Conservation (phyloP, 257 asterid species). For the Plantago ovata region DNA sequence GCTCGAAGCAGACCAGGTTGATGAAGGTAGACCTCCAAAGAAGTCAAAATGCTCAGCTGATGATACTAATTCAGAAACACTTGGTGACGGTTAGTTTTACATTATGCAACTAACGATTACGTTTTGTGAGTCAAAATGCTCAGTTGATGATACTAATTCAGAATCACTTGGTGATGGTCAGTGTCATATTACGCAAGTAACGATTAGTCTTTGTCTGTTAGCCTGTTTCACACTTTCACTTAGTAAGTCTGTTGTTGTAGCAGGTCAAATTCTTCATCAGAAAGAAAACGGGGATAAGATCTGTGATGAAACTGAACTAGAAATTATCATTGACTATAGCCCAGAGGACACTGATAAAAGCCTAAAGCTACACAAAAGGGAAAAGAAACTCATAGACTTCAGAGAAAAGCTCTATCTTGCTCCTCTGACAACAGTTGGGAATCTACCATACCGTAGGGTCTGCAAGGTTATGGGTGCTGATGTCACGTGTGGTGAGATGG, state of each 20-base stretch:
- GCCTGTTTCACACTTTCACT: slow-evolving; percentile 3
- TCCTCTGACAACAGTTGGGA: slow-evolving; percentile 92
- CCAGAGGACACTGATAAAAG: slow-evolving; percentile 58
- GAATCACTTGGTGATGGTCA: slow-evolving; percentile 37
- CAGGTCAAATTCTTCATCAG: slow-evolving; percentile 36
- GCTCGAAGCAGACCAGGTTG: slow-evolving; percentile 32
- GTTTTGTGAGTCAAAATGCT: slow-evolving; percentile 73
- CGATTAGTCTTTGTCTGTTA: slow-evolving; percentile 2
- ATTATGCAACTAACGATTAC: too few species aligned
- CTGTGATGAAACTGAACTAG: slow-evolving; percentile 26
- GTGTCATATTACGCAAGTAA: slow-evolving; percentile 8
- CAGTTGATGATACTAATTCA: slow-evolving; percentile 33
- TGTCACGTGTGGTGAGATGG: slow-evolving; percentile 99
- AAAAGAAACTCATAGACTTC: slow-evolving; percentile 84
- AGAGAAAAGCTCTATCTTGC: slow-evolving; percentile 90
- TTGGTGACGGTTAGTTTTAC: slow-evolving; percentile 44
- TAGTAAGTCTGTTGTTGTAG: slow-evolving; percentile 7
- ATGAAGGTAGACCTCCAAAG: slow-evolving; percentile 60
- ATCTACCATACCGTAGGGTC: slow-evolving; percentile 83
- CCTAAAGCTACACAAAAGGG: slow-evolving; percentile 78
- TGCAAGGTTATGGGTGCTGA: slow-evolving; percentile 97
- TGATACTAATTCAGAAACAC: slow-evolving; percentile 32
- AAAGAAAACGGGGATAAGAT: slow-evolving; percentile 28
- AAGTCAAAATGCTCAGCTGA: slow-evolving; percentile 60
- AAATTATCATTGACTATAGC: slow-evolving; percentile 20